Conservation (phyloP, 2,329 filamentous ascomycete species). For the Fusarium chuoi region DNA sequence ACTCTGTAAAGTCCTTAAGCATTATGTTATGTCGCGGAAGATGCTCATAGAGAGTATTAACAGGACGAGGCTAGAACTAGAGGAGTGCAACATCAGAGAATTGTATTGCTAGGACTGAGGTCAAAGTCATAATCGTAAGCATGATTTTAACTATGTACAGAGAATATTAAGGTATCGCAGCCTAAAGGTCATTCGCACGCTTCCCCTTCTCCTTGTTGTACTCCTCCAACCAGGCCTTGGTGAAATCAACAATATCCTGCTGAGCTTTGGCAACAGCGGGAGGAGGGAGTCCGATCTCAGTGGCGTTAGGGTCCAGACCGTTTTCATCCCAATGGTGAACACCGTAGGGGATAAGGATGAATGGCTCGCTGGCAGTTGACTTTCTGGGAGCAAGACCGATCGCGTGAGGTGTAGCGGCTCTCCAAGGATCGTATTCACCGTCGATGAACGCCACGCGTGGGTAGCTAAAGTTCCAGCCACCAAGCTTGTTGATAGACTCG, state of each 20-base stretch:
- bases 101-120: neutral
- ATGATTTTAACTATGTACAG: neutral
- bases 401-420: conserved; percentile 76
- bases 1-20: too few species aligned
- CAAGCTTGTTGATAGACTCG: conserved; percentile 78
- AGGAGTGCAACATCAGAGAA: neutral
- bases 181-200: conserved; percentile 11
- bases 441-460: conserved; percentile 80
- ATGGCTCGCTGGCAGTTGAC: conserved; percentile 74
- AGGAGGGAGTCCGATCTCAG: conserved; percentile 71
- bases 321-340: conserved; percentile 88
- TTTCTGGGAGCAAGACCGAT: conserved; percentile 66
- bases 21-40: neutral
- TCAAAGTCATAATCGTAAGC: neutral
- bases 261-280: conserved; percentile 68
- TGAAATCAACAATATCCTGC: conserved; percentile 67
- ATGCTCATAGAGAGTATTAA: neutral
- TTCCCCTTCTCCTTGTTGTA: conserved; percentile 53
- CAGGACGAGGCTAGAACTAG: too few species aligned
- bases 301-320: conserved; percentile 64
- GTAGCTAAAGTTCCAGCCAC: conserved; percentile 77
- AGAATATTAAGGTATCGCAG: neutral
- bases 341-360: conserved; percentile 76
- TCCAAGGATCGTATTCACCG: conserved; percentile 84
- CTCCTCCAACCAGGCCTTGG: conserved; percentile 73